Evolutionary conservation across 768 basidiomycete genomes (phyloP), one percentile per base, ranked within the genome.

Genomic region (Auriscalpium vulgare): DNA sequence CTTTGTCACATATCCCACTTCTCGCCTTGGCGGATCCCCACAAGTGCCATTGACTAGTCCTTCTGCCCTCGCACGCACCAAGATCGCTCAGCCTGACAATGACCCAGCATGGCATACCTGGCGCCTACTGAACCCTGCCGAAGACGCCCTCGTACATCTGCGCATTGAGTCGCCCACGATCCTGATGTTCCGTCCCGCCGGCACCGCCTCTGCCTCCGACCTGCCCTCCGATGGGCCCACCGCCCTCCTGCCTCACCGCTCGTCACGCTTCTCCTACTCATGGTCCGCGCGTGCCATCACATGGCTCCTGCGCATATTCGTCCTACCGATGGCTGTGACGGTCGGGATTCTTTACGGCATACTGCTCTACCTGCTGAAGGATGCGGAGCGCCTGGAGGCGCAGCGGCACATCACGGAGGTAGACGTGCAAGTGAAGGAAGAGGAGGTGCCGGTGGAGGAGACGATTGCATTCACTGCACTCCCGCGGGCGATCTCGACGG

Each of bases 341-440:
- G 89, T 87, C 8, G 71, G 78, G 23, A 69, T 79, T 4, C 75
- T 98, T 10, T 97, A 88, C 67, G 77, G 80, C 8, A 71, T 98
- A 10, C 74, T 95, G 8, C 75, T 91, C 10, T 94, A 94, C 66
- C 77, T 99, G 2, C 74, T 97, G 58, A 95, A 95, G 72, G 87
- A 95, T 61, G 83, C 91, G 0, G 94, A 99, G 56, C 80, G 94
- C 1, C 77, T 97, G 37, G 94, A 94, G 63, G 88, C 90, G 3
- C 91, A 94, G 64, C 78, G 86, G 43, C 78, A 87, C 65, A 78
- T 81, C 36, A 73, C 73, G 1, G 81, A 80, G 37, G 65, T 73
- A 1, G 76, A 78, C 57, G 61, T 68, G 8, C 62, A 68, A 9
- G 68, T 72, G 4, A 46, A 59, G 8, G 59, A 66, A 16, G 68